Evolutionary conservation across 2,329 filamentous ascomycete species (phyloP).

Genomic region (Cladosporium sp.): DNA sequence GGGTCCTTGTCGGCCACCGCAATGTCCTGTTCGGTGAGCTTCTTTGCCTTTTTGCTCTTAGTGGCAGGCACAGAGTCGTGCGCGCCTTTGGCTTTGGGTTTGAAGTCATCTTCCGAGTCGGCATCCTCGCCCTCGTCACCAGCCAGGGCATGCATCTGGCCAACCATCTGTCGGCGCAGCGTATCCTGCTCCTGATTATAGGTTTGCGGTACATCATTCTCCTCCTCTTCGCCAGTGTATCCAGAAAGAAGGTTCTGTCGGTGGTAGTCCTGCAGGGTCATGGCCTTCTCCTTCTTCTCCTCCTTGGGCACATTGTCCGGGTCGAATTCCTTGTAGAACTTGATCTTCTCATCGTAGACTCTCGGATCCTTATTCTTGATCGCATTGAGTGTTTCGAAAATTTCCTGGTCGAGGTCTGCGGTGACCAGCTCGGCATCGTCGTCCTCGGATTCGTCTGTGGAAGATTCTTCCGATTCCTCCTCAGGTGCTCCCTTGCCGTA

Average conservation of each 20-base stretch:
- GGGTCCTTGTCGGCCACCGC: slow-evolving; percentile 79
- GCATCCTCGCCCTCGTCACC: slow-evolving; percentile 45
- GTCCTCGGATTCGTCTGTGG: slow-evolving; percentile 74
- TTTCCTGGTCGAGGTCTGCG: slow-evolving; percentile 77
- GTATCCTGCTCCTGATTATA: slow-evolving; percentile 86
- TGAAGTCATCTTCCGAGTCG: slow-evolving; percentile 63
- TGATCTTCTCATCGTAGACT: slow-evolving; percentile 75
- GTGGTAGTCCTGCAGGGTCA: slow-evolving; percentile 87
- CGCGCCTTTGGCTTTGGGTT: slow-evolving; percentile 28
- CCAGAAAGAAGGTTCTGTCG: slow-evolving; percentile 80
- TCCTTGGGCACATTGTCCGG: slow-evolving; percentile 39
- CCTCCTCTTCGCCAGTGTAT: slow-evolving; percentile 54
- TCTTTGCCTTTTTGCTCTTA: slow-evolving; percentile 26
- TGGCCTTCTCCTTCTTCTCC: slow-evolving; percentile 69
- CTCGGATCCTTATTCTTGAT: slow-evolving; percentile 87
- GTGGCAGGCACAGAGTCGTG: slow-evolving; percentile 23
- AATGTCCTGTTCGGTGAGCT: slow-evolving; percentile 58
- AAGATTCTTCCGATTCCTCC: slow-evolving; percentile 58
- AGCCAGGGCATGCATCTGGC: slow-evolving; percentile 68
- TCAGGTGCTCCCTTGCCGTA: slow-evolving; percentile 52
- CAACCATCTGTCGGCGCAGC: slow-evolving; percentile 70
- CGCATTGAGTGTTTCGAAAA: slow-evolving; percentile 78
- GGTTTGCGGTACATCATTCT: slow-evolving; percentile 55
- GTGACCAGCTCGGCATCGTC: slow-evolving; percentile 85
- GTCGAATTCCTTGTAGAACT: slow-evolving; percentile 68